Percentiles rank a stretch among this genome's conserved stretches.
These are phyloP conservation scores for Auriscalpium vulgare DNA, from an alignment of 768 basidiomycete species.

Conservation along the genomic window DNA sequence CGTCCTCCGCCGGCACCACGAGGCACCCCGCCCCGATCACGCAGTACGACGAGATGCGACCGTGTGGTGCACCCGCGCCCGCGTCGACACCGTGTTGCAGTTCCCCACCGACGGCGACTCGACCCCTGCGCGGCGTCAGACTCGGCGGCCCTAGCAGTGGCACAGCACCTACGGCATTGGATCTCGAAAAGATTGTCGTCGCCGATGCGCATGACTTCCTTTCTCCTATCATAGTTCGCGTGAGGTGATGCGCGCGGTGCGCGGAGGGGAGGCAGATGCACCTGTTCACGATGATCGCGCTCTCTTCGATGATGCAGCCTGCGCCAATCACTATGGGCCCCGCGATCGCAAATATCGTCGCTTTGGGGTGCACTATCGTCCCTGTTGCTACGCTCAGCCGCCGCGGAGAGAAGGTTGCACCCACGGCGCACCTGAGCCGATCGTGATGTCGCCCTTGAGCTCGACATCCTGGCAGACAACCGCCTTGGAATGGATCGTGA, in stretches of 20 bases:
- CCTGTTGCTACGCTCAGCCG: slow-evolving; percentile 31
- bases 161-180: slow-evolving; percentile 64
- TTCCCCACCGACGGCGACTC: slow-evolving; percentile 81
- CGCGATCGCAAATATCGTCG: slow-evolving; percentile 84
- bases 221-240: slow-evolving; percentile 34
- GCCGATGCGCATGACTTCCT: slow-evolving; percentile 88
- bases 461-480: slow-evolving; percentile 92
- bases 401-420: background rate
- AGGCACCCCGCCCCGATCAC: slow-evolving; percentile 76
- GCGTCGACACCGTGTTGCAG: slow-evolving; percentile 81
- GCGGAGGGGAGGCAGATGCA: slow-evolving; percentile 18
- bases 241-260: background rate
- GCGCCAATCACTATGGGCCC: slow-evolving; percentile 88
- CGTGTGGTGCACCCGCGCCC: slow-evolving; percentile 76
- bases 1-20: slow-evolving; percentile 71
- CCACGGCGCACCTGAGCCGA: slow-evolving; percentile 58
- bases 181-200: slow-evolving; percentile 94
- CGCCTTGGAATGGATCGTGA: slow-evolving; percentile 84
- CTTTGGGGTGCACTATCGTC: slow-evolving; percentile 88
- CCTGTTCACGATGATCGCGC: slow-evolving; percentile 85
- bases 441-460: slow-evolving; percentile 88
- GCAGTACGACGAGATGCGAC: slow-evolving; percentile 76
- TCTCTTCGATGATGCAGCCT: slow-evolving; percentile 89
- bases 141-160: too few relatives aligned
- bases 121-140: slow-evolving; percentile 45